Conservation (phyloP, 2,329 filamentous ascomycete species). For the Epichloe baconii region DNA sequence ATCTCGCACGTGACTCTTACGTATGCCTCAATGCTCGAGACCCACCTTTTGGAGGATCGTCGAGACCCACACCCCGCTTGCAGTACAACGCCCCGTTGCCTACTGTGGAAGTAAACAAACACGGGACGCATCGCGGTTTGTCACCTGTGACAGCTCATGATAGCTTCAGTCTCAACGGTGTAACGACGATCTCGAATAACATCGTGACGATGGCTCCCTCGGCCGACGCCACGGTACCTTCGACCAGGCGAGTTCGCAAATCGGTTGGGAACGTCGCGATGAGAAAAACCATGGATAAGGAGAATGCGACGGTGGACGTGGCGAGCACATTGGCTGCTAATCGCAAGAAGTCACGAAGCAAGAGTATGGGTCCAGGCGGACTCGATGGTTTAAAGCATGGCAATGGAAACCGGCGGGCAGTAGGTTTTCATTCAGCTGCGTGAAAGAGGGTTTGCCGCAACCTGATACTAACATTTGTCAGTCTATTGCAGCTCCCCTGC, state of each 20-base stretch:
- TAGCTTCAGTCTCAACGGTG: slow-evolving; percentile 3
- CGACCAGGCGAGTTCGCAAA: slow-evolving; percentile 50
- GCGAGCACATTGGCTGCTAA: slow-evolving; percentile 37
- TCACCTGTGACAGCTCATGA: neutral
- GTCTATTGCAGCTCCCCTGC: slow-evolving; percentile 42
- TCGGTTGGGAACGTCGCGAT: slow-evolving; percentile 50
- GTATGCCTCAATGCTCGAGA: neutral
- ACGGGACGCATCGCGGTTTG: slow-evolving; percentile 17
- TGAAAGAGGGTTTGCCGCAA: neutral
- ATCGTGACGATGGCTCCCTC: slow-evolving; percentile 18
- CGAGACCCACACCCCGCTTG: neutral
- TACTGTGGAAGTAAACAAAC: slow-evolving; percentile 25
- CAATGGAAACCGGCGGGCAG: slow-evolving; percentile 67
- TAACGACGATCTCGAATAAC: slow-evolving; percentile 11
- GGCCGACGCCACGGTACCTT: slow-evolving; percentile 35
- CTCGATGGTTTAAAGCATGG: slow-evolving; percentile 67
- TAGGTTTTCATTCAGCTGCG: slow-evolving; percentile 26
- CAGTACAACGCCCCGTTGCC: slow-evolving; percentile 7
- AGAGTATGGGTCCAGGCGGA: slow-evolving; percentile 88
- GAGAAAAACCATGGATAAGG: slow-evolving; percentile 51
- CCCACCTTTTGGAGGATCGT: neutral
- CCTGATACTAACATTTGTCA: slow-evolving; percentile 14
- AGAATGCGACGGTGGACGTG: slow-evolving; percentile 62
- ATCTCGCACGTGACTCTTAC: neutral
- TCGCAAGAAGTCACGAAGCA: slow-evolving; percentile 70